phyloP scores from a whole-genome alignment of 371 early-diverging fungal genomes.

The Coemansia sp. region DNA sequence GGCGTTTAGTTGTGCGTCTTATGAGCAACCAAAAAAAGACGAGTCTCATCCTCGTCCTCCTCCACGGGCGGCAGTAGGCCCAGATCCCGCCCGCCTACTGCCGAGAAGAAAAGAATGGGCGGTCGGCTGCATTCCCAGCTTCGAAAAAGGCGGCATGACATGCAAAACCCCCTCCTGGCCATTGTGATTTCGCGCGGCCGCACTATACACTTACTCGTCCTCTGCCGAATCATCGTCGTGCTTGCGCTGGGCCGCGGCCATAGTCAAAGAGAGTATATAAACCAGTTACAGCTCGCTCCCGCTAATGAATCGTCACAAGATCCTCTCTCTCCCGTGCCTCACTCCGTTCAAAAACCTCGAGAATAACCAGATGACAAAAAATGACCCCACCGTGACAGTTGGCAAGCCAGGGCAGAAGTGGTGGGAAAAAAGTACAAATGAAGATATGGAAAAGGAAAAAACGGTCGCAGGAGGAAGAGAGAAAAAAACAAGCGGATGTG shows the following conservation, averaged over 20 bases:
- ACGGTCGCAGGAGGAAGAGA: slow-evolving; percentile 2
- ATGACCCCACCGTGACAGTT: too few species aligned
- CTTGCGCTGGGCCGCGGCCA: slow-evolving; percentile 19
- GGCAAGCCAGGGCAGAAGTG: too few species aligned
- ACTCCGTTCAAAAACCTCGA: too few species aligned
- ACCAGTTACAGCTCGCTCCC: too few species aligned
- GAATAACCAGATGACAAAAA: too few species aligned
- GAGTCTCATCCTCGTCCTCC: not conserved
- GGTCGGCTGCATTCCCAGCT: not conserved
- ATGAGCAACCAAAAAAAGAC: not conserved
- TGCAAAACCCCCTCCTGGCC: slow-evolving; percentile 1
- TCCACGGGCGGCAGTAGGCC: not conserved
- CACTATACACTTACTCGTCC: slow-evolving; percentile 30
- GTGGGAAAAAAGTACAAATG: not conserved
- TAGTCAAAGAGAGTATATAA: not conserved
- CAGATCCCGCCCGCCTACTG: not conserved
- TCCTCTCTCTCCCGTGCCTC: not conserved
- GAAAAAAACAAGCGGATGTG: slow-evolving; percentile 1
- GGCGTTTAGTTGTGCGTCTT: slow-evolving; percentile 1
- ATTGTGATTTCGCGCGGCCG: slow-evolving; percentile 4
- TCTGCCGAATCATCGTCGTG: slow-evolving; percentile 25
- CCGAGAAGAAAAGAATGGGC: not conserved
- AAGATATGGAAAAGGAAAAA: slow-evolving; percentile 1
- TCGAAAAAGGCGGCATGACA: not conserved
- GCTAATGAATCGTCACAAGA: not conserved